A percentile compares a stretch with the other conserved stretches of the same genome.
These are phyloP conservation scores for Populus tremula DNA, from an alignment of 345 rosid genomes.

Conservation along the genomic window DNA sequence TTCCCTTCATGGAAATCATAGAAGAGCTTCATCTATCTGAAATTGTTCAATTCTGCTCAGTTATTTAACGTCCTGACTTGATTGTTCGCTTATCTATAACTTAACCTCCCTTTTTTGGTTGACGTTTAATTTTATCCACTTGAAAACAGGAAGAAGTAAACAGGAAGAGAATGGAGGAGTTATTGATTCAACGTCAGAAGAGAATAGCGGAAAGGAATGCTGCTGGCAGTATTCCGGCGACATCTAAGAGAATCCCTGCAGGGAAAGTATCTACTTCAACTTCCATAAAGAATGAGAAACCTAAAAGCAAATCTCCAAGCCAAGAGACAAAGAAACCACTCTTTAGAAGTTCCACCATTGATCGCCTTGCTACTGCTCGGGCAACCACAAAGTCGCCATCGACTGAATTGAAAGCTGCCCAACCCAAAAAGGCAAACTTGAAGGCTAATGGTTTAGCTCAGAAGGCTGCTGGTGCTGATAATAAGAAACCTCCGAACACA, in stretches of 20 bases:
- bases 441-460: slow-evolving; percentile 41
- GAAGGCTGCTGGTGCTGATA: slow-evolving; percentile 32
- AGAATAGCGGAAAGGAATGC: slow-evolving; percentile 90
- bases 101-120: background rate
- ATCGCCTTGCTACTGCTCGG: slow-evolving; percentile 76
- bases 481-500: slow-evolving; percentile 39
- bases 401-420: slow-evolving; percentile 38
- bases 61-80: background rate
- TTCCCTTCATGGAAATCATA: background rate
- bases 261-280: slow-evolving; percentile 30
- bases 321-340: slow-evolving; percentile 51
- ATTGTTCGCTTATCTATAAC: background rate
- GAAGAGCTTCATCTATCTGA: background rate
- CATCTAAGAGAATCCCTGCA: slow-evolving; percentile 44
- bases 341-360: slow-evolving; percentile 77
- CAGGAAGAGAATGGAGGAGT: slow-evolving; percentile 74
- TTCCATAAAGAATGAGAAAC: slow-evolving; percentile 38
- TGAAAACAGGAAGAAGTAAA: slow-evolving; percentile 77
- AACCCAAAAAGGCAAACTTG: slow-evolving; percentile 39
- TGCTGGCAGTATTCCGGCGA: slow-evolving; percentile 30
- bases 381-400: slow-evolving; percentile 41
- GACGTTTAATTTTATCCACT: background rate
- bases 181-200: slow-evolving; percentile 72
- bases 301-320: slow-evolving; percentile 30
- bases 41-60: background rate